Percentiles rank a stretch among this genome's conserved stretches.
phyloP scores from a whole-genome alignment of 345 rosid species.

The Arabidopsis suecica region DNA sequence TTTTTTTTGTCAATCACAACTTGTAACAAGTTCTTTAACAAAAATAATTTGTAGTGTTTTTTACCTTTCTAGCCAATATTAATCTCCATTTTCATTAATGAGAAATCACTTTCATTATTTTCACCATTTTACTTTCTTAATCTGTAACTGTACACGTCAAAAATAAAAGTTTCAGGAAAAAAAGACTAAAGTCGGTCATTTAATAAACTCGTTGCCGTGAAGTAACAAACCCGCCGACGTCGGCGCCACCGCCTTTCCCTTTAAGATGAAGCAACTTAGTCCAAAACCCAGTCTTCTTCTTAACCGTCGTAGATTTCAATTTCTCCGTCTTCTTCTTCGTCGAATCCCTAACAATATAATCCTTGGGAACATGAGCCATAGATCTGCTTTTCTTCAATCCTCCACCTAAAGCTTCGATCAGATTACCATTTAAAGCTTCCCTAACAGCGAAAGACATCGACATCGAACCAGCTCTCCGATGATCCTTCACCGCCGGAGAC shows the following conservation, averaged over 20 bases:
- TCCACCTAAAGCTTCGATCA: slow-evolving; percentile 36
- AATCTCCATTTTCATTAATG: slow-evolving; percentile 2
- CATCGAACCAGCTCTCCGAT: slow-evolving; percentile 49
- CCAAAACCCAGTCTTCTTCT: slow-evolving; percentile 69
- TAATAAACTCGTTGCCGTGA: slow-evolving; percentile 41
- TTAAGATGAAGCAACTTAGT: slow-evolving; percentile 60
- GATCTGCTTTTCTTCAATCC: slow-evolving; percentile 87
- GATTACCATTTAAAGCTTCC: slow-evolving; percentile 34
- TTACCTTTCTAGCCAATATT: neutral
- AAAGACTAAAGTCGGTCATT: neutral
- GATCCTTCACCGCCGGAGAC: slow-evolving; percentile 37
- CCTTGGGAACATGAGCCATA: slow-evolving; percentile 55
- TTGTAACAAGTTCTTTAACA: too few relatives aligned
- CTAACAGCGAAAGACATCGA: slow-evolving; percentile 53
- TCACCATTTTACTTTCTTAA: neutral
- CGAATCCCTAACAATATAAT: slow-evolving; percentile 39
- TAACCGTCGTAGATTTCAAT: slow-evolving; percentile 21
- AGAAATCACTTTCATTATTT: slow-evolving; percentile 20
- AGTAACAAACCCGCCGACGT: slow-evolving; percentile 38
- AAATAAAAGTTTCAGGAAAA: neutral
- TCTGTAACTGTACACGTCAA: slow-evolving; percentile 43
- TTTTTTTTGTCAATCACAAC: too few relatives aligned
- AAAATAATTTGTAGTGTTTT: too few relatives aligned
- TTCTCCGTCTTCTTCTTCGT: slow-evolving; percentile 47
- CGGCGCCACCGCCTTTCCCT: slow-evolving; percentile 47